A percentile compares a stretch with the other conserved stretches of the same genome.
Conservation (phyloP, 306 rosid species). For the Delonix regia region DNA sequence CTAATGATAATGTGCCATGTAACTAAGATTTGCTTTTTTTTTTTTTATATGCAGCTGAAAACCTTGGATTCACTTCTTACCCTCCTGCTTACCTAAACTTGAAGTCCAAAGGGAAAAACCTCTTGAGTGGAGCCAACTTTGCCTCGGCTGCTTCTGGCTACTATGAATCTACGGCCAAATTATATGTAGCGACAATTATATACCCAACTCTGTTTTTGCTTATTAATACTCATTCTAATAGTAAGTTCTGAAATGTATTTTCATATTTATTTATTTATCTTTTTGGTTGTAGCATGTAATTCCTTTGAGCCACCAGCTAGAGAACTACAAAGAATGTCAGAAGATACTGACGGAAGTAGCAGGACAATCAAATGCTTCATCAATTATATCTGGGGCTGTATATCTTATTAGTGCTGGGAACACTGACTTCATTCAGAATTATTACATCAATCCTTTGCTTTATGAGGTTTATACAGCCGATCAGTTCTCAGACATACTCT, state of each 20-base stretch:
- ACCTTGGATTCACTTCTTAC: slow-evolving; percentile 53
- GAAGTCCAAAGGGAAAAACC: slow-evolving; percentile 39
- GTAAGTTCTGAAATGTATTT: background rate
- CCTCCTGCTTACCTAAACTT: slow-evolving; percentile 56
- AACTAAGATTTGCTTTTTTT: background rate
- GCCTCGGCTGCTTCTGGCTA: slow-evolving; percentile 79
- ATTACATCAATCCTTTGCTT: slow-evolving; percentile 66
- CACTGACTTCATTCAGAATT: slow-evolving; percentile 75
- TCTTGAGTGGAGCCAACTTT: slow-evolving; percentile 54
- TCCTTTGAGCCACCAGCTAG: slow-evolving; percentile 59
- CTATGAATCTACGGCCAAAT: slow-evolving; percentile 51
- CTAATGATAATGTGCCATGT: too few relatives aligned
- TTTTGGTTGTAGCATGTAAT: slow-evolving; percentile 53
- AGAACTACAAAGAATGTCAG: slow-evolving; percentile 65
- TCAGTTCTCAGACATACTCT: slow-evolving; percentile 63
- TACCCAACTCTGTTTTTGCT: background rate
- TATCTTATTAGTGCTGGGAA: slow-evolving; percentile 57
- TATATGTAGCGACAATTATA: slow-evolving; percentile 63
- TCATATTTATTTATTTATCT: background rate
- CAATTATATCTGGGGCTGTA: slow-evolving; percentile 60
- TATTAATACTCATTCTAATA: background rate
- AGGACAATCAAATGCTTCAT: slow-evolving; percentile 53
- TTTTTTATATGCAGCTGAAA: slow-evolving; percentile 47
- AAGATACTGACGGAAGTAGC: slow-evolving; percentile 45
- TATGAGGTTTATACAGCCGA: slow-evolving; percentile 40